Percentiles rank a stretch among this genome's conserved stretches.
phyloP scores from a whole-genome alignment of 148 eudicot species.

The Heliamphora exappendiculata region DNA sequence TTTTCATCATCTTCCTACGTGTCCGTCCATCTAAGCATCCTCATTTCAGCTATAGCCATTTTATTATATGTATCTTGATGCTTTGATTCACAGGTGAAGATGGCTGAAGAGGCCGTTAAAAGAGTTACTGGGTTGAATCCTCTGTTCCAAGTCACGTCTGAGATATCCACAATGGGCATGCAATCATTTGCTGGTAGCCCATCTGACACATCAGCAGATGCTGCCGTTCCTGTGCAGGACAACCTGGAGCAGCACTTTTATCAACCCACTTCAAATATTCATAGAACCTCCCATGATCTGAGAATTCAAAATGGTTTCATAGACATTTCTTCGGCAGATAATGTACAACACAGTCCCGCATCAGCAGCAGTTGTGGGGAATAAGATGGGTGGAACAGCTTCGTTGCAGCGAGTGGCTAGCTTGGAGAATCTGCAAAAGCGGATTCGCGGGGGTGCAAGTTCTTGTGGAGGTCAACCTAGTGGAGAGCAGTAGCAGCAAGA shows the following conservation, averaged over 20 bases:
- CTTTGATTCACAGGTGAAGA: slow-evolving; percentile 60
- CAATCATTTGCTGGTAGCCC: slow-evolving; percentile 57
- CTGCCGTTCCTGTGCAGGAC: slow-evolving; percentile 67
- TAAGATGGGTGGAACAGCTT: slow-evolving; percentile 56
- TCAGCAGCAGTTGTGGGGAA: slow-evolving; percentile 26
- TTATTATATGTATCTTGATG: too few relatives aligned
- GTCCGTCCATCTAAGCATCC: too few relatives aligned
- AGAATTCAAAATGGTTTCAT: slow-evolving; percentile 32
- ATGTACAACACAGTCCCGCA: slow-evolving; percentile 27
- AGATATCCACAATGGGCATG: slow-evolving; percentile 62
- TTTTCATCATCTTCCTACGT: too few relatives aligned
- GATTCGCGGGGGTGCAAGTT: slow-evolving; percentile 55
- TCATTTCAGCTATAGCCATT: too few relatives aligned
- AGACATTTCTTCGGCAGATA: slow-evolving; percentile 41
- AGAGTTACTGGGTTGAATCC: slow-evolving; percentile 84
- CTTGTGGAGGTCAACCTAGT: slow-evolving; percentile 27
- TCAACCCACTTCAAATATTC: slow-evolving; percentile 39
- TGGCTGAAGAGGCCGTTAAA: slow-evolving; percentile 97
- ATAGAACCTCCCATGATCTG: slow-evolving; percentile 23
- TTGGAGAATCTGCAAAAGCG: slow-evolving; percentile 95
- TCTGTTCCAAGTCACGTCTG: slow-evolving; percentile 77
- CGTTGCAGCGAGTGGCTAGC: slow-evolving; percentile 93
- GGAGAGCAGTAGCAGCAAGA: slow-evolving; percentile 25
- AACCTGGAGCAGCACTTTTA: slow-evolving; percentile 56
- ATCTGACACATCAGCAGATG: slow-evolving; percentile 58